Evolutionary conservation across 306 rosid species (phyloP), one percentile per base, ranked within the genome.

Genomic region (Styphnolobium japonicum): DNA sequence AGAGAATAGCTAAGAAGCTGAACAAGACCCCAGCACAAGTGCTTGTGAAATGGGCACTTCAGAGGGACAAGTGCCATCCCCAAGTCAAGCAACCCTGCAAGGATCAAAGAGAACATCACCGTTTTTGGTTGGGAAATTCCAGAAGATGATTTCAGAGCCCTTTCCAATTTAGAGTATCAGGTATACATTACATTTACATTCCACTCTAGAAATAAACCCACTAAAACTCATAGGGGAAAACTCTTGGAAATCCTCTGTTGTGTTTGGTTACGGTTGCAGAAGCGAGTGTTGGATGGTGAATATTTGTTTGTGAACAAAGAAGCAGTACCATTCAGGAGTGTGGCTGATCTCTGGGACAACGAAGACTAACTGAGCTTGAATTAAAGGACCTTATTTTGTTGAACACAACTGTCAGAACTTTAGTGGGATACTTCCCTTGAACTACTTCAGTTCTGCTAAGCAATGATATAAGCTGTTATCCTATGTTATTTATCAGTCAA

Each of bases 111-210:
- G 79, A 76, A 76, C 74, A 76, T 76, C 49, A 53, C 62, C 6
- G 75, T 82, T 16, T 70, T 76, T 70, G 75, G 78, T 29, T 62
- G 82, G 86, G 49, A 76, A 51, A 82, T 82, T 42, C 86, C 82
- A 60, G 31, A 46, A 4, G 42, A 51, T 9, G 82, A 82, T 22
- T 82, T 76, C 40, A 21, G 9, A 18, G 68, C 53, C 53, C 73
- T 82, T 39, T 76, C 67, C 5, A 68, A 9, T 10, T 4, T 82
- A 9, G 3, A 33, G 0, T 22, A 68, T 37, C 73, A 61, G 15
- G 78, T 80, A 42, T n/a, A n/a, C 15, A 11, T 34, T 2, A 6
- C 6, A 1, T 15, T 9, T 6, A 21, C 31, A 21, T 43, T 46
- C 62, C 29, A 21, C 33, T 10, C 33, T 55, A 22, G 4, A 1